phyloP scores from a whole-genome alignment of 2,329 filamentous ascomycete genomes.

The Chalaropsis thielavioides region DNA sequence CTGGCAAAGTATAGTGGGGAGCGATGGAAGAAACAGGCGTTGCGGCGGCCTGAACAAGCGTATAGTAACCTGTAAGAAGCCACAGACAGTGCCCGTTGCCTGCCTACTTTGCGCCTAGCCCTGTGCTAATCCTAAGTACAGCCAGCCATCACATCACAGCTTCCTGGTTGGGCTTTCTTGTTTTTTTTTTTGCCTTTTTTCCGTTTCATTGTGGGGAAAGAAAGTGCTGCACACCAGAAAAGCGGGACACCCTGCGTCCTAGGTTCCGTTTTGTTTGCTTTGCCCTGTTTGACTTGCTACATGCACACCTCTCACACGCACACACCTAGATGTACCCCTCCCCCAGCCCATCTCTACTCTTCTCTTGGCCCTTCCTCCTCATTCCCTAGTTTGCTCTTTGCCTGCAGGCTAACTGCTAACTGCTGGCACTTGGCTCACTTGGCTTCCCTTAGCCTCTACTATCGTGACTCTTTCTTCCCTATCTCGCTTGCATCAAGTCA shows the following conservation, averaged over 20 bases:
- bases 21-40: background rate
- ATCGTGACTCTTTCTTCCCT: constrained; percentile 4
- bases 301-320: background rate
- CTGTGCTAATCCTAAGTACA: background rate
- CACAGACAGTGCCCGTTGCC: background rate
- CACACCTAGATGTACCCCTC: too few relatives aligned
- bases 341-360: background rate
- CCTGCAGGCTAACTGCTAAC: background rate
- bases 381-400: background rate
- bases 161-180: background rate
- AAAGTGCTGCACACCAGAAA: background rate
- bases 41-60: background rate
- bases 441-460: background rate
- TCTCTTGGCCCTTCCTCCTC: background rate
- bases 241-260: background rate
- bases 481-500: background rate
- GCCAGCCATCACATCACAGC: background rate
- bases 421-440: background rate
- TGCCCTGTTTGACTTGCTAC: background rate
- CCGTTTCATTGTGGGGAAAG: background rate
- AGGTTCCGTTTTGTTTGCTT: background rate
- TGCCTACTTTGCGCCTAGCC: background rate
- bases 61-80: background rate
- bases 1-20: background rate
- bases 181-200: background rate